Base-by-base conservation (phyloP, 2,329 filamentous ascomycete genomes). In the Elsinoe ampelina region DNA sequence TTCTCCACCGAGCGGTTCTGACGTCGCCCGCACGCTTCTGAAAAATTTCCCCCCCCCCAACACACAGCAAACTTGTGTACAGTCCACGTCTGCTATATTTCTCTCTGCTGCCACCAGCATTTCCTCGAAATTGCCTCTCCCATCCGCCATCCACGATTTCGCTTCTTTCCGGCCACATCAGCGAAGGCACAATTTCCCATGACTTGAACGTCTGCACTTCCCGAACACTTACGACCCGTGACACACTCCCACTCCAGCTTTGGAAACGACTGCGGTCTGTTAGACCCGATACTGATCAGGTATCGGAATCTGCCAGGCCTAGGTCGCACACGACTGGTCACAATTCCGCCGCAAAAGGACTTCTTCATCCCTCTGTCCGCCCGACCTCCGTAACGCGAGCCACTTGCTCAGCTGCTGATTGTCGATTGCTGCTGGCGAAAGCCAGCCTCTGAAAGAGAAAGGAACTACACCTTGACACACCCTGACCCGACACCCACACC, bases 351-450 rank as follows among this genome's bases (percentile, higher is more conserved):
- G 77, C 81, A 79, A 75, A 86, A 89, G 82, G 82, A 84, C 76
- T 86, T 89, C 75, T 85, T 87, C 73, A 84, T 91, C 70, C 84
- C 85, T 70, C 84, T 91, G 73, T 87, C 86, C 74, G 85, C 85
- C 71, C 84, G 88, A 73, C 91, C 92, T 77, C 91, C 92, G 76
- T 96, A 96, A 93, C 87, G 85, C 81, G 78, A 77, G 75, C 73
- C 67, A 78, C 80, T 80, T 85, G 81, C 83, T 83, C 83, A 67
- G 64, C 60, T 64, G 65, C 61, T 60, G 61, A 64, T 67, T 68
- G 62, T 71, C 64, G 67, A 80, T 80, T 87, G 82, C 80, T 83
- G 86, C 87, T 90, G 87, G 88, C 87, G 86, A 69, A 81, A 82
- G 87, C 89, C 87, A 92, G 86, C 87, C 81, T 80, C 78, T 74